Conservation (phyloP, 257 asterid genomes). For the Thymus mandschuricus region DNA sequence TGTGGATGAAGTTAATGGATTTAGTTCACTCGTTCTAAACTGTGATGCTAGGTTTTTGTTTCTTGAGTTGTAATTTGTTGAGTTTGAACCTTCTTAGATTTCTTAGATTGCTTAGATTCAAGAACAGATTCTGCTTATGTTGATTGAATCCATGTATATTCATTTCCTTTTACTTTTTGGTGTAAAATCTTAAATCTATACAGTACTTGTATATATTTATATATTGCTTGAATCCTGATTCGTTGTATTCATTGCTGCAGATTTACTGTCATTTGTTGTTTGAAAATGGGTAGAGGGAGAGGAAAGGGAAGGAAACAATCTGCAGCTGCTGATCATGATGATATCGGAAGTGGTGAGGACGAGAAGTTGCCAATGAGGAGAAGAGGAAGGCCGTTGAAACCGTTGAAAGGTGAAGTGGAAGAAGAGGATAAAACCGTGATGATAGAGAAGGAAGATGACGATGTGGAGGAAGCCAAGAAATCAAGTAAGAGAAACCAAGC, state of each 20-base stretch:
- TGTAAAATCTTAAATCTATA: too few species aligned
- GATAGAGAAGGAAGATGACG: slow-evolving; percentile 48
- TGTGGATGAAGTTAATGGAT: slow-evolving; percentile 27
- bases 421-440: slow-evolving; percentile 53
- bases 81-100: slow-evolving; percentile 6
- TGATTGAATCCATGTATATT: slow-evolving; percentile 10
- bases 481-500: slow-evolving; percentile 47
- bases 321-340: slow-evolving; percentile 45
- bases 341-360: slow-evolving; percentile 71
- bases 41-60: slow-evolving; percentile 23
- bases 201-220: too few species aligned
- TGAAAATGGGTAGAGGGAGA: slow-evolving; percentile 71
- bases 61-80: slow-evolving; percentile 9
- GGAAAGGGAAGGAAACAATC: slow-evolving; percentile 73
- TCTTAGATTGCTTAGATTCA: not conserved
- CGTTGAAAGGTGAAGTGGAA: slow-evolving; percentile 50
- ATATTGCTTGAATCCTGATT: not conserved
- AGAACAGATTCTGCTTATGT: slow-evolving; percentile 9
- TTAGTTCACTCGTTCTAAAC: slow-evolving; percentile 20
- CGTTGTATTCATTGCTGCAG: slow-evolving; percentile 35
- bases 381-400: slow-evolving; percentile 82
- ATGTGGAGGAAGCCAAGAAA: slow-evolving; percentile 42
- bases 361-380: slow-evolving; percentile 65
- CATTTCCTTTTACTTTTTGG: not conserved
- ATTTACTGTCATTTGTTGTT: slow-evolving; percentile 30